Evolutionary conservation across 179 eudicot species (phyloP), one percentile per base, ranked within the genome.

Genomic region (Heliamphora pulchella): DNA sequence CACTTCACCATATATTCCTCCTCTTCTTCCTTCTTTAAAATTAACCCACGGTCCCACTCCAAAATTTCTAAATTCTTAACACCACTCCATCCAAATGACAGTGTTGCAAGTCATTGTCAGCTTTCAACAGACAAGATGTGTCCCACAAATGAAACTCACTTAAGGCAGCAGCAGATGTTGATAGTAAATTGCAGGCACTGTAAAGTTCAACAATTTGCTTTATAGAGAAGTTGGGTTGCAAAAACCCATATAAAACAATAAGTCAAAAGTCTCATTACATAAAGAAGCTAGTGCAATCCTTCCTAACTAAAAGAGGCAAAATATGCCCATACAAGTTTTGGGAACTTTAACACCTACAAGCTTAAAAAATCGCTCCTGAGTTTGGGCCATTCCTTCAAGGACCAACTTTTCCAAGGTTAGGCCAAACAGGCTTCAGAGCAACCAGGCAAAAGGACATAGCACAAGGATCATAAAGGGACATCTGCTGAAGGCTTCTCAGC

Each of bases 381-480:
- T 69, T 8, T 48, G 43, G 39, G 57, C 41, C 75, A 71, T 48
- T 57, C 8, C 75, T 48, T 71, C 75, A 71, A 44, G 17, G 14
- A n/a, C 13, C 73, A 69, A 31, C 51, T 46, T 8, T 31, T 71
- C 8, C 75, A 69, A 43, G 51, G 51, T 44, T 69, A 69, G 73
- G 18, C 43, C 39, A 17, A 14, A 31, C 22, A 74, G 39, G 76
- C 61, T 9, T 74, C 63, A 54, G 63, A 43, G 13, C 43, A 74
- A 74, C 77, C 41, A 73, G 57, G 77, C 17, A 53, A 22, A 22
- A 74, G 47, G 20, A 74, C n/a, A 54, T 54, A 22, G 20, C 77
- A 54, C 63, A 74, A 53, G 63, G 77, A 43, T 55, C 46, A 53
- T 55, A 22, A 54, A 47, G 8, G 47, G 77, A 46, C n/a, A 53